Evolutionary conservation across 2,329 filamentous ascomycete species (phyloP), one percentile per base, ranked within the genome.

Genomic region (Aspergillus carbonarius): DNA sequence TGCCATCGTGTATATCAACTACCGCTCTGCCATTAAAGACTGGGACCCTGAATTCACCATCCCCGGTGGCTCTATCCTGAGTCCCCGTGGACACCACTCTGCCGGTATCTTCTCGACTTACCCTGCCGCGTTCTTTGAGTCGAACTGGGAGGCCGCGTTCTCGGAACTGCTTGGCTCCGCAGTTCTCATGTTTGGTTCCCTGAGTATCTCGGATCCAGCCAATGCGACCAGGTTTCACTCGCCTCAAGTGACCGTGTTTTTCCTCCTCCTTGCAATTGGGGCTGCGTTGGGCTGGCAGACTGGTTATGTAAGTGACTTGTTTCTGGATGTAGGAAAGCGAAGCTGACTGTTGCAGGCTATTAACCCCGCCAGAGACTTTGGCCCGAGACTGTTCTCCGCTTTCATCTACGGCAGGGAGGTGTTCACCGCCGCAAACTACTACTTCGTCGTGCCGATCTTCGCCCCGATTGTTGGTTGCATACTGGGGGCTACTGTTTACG

Each of bases 41-140:
- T 73, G 70, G 70, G 70, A 72, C 46, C 70, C 70, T 1, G 69
- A 71, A 49, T 71, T 66, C 39, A 71, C 68, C 5, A 69, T 71
- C 42, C 68, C 68, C 2, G 65, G 68, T 8, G 68, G 68, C 15
- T 70, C 68, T 2, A 71, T 71, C 25, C 42, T 71, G 13, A 71
- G 68, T 23, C 68, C 68, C 2, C 52, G 42, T 1, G 68, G 68
- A 15, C 68, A 71, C 32, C 68, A 71, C 39, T 71, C 68, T 0
- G 68, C 68, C 5, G 68, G 68, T 4, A 66, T 70, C 40, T 70
- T 71, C 49, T 65, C 65, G n/a, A 71, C 69, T 2, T 71, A 71
- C 20, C 69, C 69, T 1, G 57, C 63, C 12, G 58, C 62, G 13
- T 63, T 63, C 34, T 70, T 69, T 39, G 20, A 35, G n/a, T 68